Evolutionary conservation across 2,329 filamentous ascomycete genomes (phyloP).

Genomic region (Clonostachys chloroleuca): DNA sequence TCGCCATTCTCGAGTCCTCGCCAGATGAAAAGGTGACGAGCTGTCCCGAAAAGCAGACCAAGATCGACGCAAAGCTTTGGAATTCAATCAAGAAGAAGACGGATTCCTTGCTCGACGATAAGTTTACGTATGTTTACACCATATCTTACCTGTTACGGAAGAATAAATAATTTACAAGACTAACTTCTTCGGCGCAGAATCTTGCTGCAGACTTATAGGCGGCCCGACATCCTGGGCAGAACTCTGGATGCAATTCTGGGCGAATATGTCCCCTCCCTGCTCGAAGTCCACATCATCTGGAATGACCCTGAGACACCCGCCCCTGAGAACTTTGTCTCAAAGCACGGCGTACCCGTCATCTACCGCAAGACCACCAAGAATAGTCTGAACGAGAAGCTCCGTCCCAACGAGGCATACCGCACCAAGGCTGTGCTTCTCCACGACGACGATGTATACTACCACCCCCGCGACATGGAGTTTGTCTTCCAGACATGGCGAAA

Average conservation of each 20-base stretch:
- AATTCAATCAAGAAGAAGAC: too few species aligned
- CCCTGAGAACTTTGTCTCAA: conserved; percentile 10
- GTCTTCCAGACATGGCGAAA: conserved; percentile 33
- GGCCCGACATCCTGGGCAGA: conserved; percentile 14
- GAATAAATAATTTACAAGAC: too few species aligned
- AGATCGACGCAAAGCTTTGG: too few species aligned
- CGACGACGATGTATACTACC: conserved; percentile 34
- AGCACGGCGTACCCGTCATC: conserved; percentile 13
- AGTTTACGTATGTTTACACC: neutral
- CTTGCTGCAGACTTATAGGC: conserved; percentile 15
- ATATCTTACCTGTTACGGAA: too few species aligned
- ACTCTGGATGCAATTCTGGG: conserved; percentile 12
- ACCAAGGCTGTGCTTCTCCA: conserved; percentile 32
- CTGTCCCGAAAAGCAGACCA: too few species aligned
- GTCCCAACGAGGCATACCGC: conserved; percentile 24
- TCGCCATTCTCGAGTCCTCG: too few species aligned
- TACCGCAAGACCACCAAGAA: conserved; percentile 13
- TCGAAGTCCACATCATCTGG: conserved; percentile 19
- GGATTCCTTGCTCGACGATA: neutral
- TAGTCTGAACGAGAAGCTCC: conserved; percentile 19
- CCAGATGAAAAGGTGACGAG: too few species aligned
- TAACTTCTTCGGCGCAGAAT: conserved; percentile 8
- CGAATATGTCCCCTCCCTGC: conserved; percentile 13
- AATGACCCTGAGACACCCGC: conserved; percentile 14
- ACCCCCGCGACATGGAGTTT: conserved; percentile 30